Evolutionary conservation across 108 stramenopile genomes (phyloP).

Genomic region (Skeletonema tropicum): DNA sequence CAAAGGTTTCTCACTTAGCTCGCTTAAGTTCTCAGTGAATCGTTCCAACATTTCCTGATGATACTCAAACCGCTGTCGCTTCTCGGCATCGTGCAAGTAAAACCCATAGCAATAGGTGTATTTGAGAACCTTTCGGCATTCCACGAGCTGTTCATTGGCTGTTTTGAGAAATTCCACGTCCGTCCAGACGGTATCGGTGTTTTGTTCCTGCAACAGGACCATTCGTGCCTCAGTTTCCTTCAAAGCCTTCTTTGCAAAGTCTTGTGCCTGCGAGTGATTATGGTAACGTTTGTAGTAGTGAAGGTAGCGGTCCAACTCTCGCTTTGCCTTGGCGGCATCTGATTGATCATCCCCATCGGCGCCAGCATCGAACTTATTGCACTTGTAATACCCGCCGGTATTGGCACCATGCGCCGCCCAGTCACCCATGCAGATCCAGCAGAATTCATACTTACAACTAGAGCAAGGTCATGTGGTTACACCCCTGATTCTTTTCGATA

Average conservation of each 20-base stretch:
- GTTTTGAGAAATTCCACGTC: constrained; percentile 97
- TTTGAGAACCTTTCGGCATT: constrained; percentile 97
- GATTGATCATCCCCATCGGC: constrained; percentile 50
- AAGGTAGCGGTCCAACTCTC: constrained; percentile 97
- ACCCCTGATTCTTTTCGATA: constrained; percentile 99
- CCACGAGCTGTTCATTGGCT: constrained; percentile 95
- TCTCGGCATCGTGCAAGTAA: constrained; percentile 69
- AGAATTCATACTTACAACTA: constrained; percentile 89
- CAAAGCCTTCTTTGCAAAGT: constrained; percentile 90
- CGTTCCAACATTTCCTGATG: constrained; percentile 98
- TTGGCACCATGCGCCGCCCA: constrained; percentile 96
- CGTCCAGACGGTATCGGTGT: constrained; percentile 79
- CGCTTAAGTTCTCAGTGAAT: constrained; percentile 94
- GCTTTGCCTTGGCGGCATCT: constrained; percentile 88
- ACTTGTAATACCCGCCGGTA: constrained; percentile 99
- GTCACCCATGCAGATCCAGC: constrained; percentile 98
- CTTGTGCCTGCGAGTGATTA: constrained; percentile 91
- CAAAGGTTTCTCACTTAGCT: constrained; percentile 85
- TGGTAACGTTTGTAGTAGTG: constrained; percentile 99
- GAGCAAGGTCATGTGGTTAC: constrained; percentile 98
- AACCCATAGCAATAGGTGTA: constrained; percentile 95
- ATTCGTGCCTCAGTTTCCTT: constrained; percentile 89
- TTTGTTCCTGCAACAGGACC: constrained; percentile 92
- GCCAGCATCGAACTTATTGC: constrained; percentile 85
- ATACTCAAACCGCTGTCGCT: constrained; percentile 95